phyloP scores from a whole-genome alignment of 1,139 yeast species.

The Candida sanyaensis region DNA sequence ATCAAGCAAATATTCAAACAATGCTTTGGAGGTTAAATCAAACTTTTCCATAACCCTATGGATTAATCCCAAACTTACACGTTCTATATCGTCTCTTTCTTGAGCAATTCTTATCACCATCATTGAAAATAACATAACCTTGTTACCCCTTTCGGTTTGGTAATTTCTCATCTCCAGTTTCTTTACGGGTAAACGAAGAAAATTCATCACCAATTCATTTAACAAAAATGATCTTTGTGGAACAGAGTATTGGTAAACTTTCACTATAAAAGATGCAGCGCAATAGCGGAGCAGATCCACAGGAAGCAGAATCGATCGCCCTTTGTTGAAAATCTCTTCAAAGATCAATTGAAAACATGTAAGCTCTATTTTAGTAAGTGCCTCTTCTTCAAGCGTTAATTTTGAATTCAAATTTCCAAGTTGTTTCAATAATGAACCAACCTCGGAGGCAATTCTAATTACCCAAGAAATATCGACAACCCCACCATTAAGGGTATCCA shows the following conservation, averaged over 20 bases:
- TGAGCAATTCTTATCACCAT: conserved; percentile 37
- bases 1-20: conserved; percentile 53
- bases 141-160: conserved; percentile 43
- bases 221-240: conserved; percentile 62
- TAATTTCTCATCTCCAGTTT: conserved; percentile 45
- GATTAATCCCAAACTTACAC: neutral
- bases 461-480: neutral
- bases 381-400: conserved; percentile 10
- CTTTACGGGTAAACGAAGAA: conserved; percentile 48
- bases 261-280: conserved; percentile 11
- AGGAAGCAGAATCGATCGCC: conserved; percentile 6
- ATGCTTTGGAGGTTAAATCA: conserved; percentile 24
- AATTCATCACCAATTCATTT: conserved; percentile 56
- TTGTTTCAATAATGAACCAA: conserved; percentile 9
- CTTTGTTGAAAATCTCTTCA: conserved; percentile 8
- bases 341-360: conserved; percentile 9
- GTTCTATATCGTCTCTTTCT: neutral
- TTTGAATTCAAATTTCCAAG: conserved; percentile 7
- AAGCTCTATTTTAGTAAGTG: conserved; percentile 13
- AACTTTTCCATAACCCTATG: neutral
- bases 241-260: conserved; percentile 44
- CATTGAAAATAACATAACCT: conserved; percentile 50
- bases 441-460: conserved; percentile 6
- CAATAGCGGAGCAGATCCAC: conserved; percentile 10
- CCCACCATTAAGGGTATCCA: neutral